Percentiles rank a stretch among this genome's conserved stretches.
phyloP scores from a whole-genome alignment of 768 basidiomycete species.

The Lactifluus pinguis region DNA sequence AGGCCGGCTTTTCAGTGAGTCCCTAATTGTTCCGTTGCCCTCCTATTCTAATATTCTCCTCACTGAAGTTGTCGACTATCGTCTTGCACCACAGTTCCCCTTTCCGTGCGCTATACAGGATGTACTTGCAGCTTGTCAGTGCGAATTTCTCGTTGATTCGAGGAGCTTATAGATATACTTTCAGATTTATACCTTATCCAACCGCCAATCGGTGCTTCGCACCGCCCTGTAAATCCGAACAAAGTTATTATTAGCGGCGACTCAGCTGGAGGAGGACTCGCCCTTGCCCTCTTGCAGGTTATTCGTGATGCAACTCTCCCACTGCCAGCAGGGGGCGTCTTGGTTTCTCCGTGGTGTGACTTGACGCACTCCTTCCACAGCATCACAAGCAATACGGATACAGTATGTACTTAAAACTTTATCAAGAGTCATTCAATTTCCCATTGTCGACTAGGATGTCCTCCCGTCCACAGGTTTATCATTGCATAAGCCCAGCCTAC shows the following conservation, averaged over 20 bases:
- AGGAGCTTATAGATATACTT: slow-evolving; percentile 42
- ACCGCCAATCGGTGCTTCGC: slow-evolving; percentile 74
- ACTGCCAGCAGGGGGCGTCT: slow-evolving; percentile 74
- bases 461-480: slow-evolving; percentile 67
- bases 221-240: slow-evolving; percentile 69
- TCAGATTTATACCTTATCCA: slow-evolving; percentile 79
- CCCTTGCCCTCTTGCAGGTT: slow-evolving; percentile 74
- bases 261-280: slow-evolving; percentile 87
- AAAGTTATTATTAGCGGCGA: slow-evolving; percentile 85
- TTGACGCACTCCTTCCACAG: slow-evolving; percentile 95
- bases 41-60: slow-evolving; percentile 44
- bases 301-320: slow-evolving; percentile 81
- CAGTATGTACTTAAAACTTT: slow-evolving; percentile 37
- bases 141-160: background rate
- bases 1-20: slow-evolving; percentile 59
- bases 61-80: slow-evolving; percentile 60
- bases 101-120: slow-evolving; percentile 93
- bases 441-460: slow-evolving; percentile 49
- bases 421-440: slow-evolving; percentile 33
- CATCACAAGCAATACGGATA: slow-evolving; percentile 72
- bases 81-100: slow-evolving; percentile 91
- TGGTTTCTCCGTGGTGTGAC: slow-evolving; percentile 91
- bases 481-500: slow-evolving; percentile 65
- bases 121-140: slow-evolving; percentile 74
- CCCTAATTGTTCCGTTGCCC: slow-evolving; percentile 56